These are phyloP conservation scores for Sutorius eximius DNA, from an alignment of 1,284 basidiomycete species.

Conservation along the genomic window DNA sequence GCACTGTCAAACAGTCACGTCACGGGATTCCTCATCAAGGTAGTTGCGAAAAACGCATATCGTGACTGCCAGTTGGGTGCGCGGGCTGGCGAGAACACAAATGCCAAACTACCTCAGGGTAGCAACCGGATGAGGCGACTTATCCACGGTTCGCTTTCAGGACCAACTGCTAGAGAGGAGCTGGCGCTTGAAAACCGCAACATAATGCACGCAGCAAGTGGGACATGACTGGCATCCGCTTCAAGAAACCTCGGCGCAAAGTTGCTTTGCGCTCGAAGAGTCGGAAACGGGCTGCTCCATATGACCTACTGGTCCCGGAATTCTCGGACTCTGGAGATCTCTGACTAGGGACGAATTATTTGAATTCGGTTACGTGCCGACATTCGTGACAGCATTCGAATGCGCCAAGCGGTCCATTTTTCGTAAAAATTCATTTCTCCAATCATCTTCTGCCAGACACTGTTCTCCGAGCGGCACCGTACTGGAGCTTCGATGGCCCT, in stretches of 20 bases:
- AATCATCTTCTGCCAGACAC: neutral
- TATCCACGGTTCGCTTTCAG: neutral
- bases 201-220: neutral
- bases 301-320: neutral
- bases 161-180: too few relatives aligned
- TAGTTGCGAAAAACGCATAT: neutral
- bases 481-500: neutral
- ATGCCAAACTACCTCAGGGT: neutral
- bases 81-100: neutral
- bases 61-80: neutral
- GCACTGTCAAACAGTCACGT: neutral
- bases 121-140: neutral
- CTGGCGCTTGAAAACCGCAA: neutral
- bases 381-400: conserved; percentile 1
- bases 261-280: neutral
- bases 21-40: neutral
- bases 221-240: neutral
- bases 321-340: conserved; percentile 1
- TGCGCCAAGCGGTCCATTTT: neutral
- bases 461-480: neutral
- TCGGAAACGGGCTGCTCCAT: neutral
- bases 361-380: conserved; percentile 6
- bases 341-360: conserved; percentile 2
- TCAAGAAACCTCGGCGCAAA: neutral
- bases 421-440: conserved; percentile 13